Evolutionary conservation across 352 stramenopile genomes (phyloP).

Genomic region (Globisporangium irregulare): DNA sequence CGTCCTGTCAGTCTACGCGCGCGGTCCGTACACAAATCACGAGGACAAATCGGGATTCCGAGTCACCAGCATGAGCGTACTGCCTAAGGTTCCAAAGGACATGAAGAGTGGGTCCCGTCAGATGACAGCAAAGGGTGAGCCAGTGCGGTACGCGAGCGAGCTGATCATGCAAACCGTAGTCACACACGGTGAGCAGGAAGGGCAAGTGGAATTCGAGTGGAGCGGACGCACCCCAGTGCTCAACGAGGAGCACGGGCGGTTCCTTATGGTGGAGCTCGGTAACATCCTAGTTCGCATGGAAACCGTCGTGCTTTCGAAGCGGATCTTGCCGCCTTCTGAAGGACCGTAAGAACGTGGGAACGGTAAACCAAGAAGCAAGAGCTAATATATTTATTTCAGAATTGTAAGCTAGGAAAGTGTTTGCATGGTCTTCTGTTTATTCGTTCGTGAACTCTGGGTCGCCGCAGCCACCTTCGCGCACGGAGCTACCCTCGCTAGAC

Average conservation of each 20-base stretch:
- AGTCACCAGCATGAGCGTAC: neutral
- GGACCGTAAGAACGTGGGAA: neutral
- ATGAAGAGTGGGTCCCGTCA: neutral
- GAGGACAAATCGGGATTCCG: neutral
- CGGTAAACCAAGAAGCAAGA: neutral
- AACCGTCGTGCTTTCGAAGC: neutral
- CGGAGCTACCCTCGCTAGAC: neutral
- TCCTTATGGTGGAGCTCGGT: neutral
- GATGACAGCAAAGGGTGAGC: neutral
- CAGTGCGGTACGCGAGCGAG: neutral
- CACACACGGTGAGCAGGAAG: neutral
- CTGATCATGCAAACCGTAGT: neutral
- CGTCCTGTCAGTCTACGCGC: neutral
- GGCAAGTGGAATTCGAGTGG: neutral
- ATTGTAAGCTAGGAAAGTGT: neutral
- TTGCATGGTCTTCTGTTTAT: neutral
- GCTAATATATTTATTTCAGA: neutral
- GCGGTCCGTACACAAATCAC: neutral
- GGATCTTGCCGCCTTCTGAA: neutral
- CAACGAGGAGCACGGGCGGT: neutral
- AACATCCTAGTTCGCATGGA: conserved; percentile 1
- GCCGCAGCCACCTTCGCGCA: neutral
- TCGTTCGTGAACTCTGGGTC: neutral
- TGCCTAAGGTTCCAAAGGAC: neutral
- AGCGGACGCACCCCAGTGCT: neutral